phyloP scores from a whole-genome alignment of 1,139 yeast species.

The Diutina siamensis region DNA sequence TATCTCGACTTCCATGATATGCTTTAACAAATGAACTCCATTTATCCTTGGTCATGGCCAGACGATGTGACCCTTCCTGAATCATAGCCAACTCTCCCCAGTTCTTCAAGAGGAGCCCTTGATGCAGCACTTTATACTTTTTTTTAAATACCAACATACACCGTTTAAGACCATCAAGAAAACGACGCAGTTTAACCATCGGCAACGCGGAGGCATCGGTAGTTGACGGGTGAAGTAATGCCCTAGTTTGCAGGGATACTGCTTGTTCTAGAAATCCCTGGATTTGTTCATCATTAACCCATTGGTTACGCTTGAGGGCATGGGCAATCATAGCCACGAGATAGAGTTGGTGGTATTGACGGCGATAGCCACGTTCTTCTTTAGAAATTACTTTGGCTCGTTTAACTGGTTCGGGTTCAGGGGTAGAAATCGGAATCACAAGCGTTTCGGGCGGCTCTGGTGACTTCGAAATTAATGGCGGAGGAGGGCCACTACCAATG shows the following conservation, averaged over 20 bases:
- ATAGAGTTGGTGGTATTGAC: conserved; percentile 46
- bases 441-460: conserved; percentile 9
- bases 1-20: conserved; percentile 62
- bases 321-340: conserved; percentile 50
- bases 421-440: conserved; percentile 6
- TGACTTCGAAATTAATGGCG: no score
- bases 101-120: conserved; percentile 36
- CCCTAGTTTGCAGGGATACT: conserved; percentile 35
- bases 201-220: conserved; percentile 21
- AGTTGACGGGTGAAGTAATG: conserved; percentile 33
- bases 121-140: conserved; percentile 40
- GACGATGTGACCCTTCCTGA: conserved; percentile 13
- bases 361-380: conserved; percentile 44
- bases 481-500: conserved; percentile 8
- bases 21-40: conserved; percentile 31
- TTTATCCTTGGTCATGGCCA: conserved; percentile 18
- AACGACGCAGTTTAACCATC: conserved; percentile 48
- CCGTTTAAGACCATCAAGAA: conserved; percentile 64
- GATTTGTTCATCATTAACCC: conserved; percentile 51
- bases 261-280: conserved; percentile 25
- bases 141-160: conserved; percentile 52
- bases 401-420: conserved; percentile 8
- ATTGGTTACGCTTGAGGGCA: conserved; percentile 56
- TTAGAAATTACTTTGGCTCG: conserved; percentile 22
- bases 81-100: conserved; percentile 43